Conservation (phyloP, 371 early-diverging fungal genomes). For the Mycotypha africana region DNA sequence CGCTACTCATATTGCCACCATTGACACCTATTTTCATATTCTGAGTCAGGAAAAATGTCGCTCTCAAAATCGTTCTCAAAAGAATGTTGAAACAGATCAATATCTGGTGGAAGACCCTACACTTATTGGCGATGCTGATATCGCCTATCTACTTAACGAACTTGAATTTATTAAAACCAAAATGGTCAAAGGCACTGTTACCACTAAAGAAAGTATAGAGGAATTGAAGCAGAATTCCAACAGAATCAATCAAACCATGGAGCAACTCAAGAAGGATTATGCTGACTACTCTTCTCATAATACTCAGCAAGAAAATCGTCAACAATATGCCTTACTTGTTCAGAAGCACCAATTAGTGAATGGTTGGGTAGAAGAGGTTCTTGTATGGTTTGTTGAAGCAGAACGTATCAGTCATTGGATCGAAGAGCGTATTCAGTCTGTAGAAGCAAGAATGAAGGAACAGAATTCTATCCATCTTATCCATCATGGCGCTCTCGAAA, state of each 20-base stretch:
- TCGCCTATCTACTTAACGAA: constrained; percentile 33
- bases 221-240: too few relatives aligned
- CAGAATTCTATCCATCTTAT: too few relatives aligned
- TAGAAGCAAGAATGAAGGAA: constrained; percentile 20
- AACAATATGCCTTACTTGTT: constrained; percentile 10
- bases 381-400: constrained; percentile 51
- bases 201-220: too few relatives aligned
- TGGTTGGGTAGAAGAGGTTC: constrained; percentile 47
- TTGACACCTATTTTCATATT: too few relatives aligned
- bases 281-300: too few relatives aligned
- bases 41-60: too few relatives aligned
- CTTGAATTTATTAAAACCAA: constrained; percentile 45
- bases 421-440: constrained; percentile 26
- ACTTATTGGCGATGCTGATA: too few relatives aligned
- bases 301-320: neutral
- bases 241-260: constrained; percentile 18
- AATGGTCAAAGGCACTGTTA: too few relatives aligned
- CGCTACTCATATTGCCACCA: too few relatives aligned
- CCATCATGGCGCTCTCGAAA: constrained; percentile 14
- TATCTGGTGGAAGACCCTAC: too few relatives aligned
- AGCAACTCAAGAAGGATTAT: constrained; percentile 4
- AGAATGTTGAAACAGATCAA: too few relatives aligned
- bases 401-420: constrained; percentile 42
- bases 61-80: too few relatives aligned
- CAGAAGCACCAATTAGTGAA: constrained; percentile 30